Conservation (phyloP, 306 rosid genomes). For the Sphenostylis stenocarpa region DNA sequence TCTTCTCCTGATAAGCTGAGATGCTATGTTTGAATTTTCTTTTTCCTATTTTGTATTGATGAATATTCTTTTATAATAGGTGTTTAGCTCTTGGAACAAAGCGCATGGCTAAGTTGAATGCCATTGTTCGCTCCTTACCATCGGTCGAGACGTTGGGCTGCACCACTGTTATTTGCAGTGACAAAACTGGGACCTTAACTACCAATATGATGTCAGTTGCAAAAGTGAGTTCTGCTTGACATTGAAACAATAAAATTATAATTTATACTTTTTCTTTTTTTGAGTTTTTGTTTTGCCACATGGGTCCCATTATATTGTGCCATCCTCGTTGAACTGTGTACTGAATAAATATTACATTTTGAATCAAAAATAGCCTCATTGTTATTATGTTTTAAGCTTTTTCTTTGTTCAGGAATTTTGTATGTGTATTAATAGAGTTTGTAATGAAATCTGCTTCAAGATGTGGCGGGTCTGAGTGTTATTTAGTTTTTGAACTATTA, state of each 20-base stretch:
- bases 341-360: no score
- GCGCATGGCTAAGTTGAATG: constrained; percentile 96
- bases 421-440: not conserved
- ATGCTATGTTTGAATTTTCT: not conserved
- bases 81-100: constrained; percentile 99
- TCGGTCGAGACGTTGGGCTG: constrained; percentile 98
- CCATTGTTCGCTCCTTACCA: constrained; percentile 92
- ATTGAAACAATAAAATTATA: not conserved
- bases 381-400: not conserved
- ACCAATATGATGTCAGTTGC: constrained; percentile 97
- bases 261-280: not conserved
- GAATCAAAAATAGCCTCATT: not conserved
- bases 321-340: not conserved
- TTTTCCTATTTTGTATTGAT: constrained; percentile 5
- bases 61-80: constrained; percentile 42
- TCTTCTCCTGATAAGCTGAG: constrained; percentile 2
- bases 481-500: constrained; percentile 2
- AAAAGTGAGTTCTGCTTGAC: constrained; percentile 54
- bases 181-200: constrained; percentile 96
- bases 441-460: constrained; percentile 6
- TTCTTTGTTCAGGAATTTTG: not conserved
- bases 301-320: constrained; percentile 1
- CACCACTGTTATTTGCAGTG: constrained; percentile 97
- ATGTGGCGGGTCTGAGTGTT: constrained; percentile 4
- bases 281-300: not conserved